Evolutionary conservation across 345 rosid species (phyloP).

Genomic region (Arabidopsis arenosa): DNA sequence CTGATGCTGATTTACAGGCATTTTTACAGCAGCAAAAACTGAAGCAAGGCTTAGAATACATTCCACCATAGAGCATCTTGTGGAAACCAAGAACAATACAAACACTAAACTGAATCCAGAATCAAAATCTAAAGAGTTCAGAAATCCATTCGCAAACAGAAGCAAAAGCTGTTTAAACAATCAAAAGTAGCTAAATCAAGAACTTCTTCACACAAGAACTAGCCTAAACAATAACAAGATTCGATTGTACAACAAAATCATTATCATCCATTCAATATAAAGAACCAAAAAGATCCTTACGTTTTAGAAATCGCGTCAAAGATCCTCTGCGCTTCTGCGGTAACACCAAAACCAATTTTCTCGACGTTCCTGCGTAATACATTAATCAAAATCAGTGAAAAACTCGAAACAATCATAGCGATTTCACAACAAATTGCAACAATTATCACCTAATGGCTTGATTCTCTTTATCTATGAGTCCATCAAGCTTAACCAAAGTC

Average conservation of each 20-base stretch:
- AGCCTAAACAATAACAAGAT: constrained; percentile 24
- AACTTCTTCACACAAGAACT: constrained; percentile 14
- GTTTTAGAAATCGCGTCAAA: constrained; percentile 80
- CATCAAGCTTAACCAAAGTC: constrained; percentile 56
- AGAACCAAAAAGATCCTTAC: constrained; percentile 47
- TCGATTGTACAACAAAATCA: not conserved
- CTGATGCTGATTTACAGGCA: too few relatives aligned
- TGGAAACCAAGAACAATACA: not conserved
- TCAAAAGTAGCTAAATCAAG: too few relatives aligned
- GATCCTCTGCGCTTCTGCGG: constrained; percentile 73
- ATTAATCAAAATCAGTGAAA: not conserved
- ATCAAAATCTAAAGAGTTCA: not conserved
- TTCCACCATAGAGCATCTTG: not conserved
- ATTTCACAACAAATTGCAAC: not conserved
- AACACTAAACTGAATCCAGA: constrained; percentile 1
- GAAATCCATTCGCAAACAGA: not conserved
- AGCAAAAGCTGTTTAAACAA: too few relatives aligned
- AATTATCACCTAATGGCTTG: constrained; percentile 62
- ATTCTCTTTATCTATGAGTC: constrained; percentile 62
- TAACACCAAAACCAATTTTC: constrained; percentile 88
- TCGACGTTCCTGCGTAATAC: constrained; percentile 62
- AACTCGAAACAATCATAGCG: not conserved
- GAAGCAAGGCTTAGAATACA: too few relatives aligned
- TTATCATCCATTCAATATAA: not conserved
- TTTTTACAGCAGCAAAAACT: too few relatives aligned